Conservation (phyloP, 179 eudicot species). For the Actinidia arguta region DNA sequence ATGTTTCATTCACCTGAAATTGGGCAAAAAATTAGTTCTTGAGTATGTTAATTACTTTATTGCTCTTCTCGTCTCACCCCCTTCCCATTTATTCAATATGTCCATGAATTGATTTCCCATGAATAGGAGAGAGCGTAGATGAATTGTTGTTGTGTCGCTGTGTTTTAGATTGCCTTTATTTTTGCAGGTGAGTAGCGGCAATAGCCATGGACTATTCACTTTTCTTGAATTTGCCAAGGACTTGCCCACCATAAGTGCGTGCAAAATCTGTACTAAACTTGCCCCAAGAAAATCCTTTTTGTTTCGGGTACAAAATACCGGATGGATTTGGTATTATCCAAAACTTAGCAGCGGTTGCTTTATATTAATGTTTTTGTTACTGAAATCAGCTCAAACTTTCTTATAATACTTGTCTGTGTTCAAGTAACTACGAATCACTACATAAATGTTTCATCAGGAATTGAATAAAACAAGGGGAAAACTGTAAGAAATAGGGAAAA, state of each 20-base stretch:
- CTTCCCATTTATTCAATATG: neutral
- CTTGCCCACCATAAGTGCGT: slow-evolving; percentile 86
- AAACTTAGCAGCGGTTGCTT: neutral
- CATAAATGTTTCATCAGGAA: neutral
- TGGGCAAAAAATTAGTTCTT: neutral
- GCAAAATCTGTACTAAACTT: neutral
- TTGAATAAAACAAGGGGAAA: too few species aligned
- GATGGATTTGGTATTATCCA: neutral
- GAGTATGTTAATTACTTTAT: neutral
- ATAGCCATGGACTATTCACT: slow-evolving; percentile 58
- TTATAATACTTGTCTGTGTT: neutral
- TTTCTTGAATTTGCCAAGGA: slow-evolving; percentile 69
- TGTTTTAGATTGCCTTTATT: slow-evolving; percentile 13
- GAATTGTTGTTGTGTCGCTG: neutral
- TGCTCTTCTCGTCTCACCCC: neutral
- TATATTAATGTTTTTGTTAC: neutral
- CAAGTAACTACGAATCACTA: neutral
- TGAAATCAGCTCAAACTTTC: neutral
- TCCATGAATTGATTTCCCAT: neutral
- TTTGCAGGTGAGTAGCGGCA: slow-evolving; percentile 57
- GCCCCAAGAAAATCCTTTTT: neutral
- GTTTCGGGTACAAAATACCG: neutral
- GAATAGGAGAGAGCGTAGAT: neutral
- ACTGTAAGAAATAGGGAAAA: too few species aligned
- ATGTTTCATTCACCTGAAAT: neutral